Percentiles rank a stretch among this genome's conserved stretches.
Evolutionary conservation across 2,329 filamentous ascomycete species (phyloP).

Genomic region (Ophiocordyceps camponoti-floridani): DNA sequence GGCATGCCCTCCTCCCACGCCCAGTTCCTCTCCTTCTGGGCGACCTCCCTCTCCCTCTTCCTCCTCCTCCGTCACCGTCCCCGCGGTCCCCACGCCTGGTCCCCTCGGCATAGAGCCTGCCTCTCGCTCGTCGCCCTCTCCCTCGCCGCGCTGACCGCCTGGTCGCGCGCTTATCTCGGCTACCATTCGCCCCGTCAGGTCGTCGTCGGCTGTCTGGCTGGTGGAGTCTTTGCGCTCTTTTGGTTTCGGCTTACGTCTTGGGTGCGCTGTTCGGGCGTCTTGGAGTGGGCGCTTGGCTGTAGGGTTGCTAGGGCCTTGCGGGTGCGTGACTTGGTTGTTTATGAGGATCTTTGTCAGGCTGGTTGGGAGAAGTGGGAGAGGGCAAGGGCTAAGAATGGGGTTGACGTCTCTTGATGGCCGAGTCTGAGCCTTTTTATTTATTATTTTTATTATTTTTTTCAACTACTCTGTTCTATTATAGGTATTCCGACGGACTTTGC

Average conservation of each 20-base stretch:
- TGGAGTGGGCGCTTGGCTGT: conserved; percentile 55
- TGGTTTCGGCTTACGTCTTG: conserved; percentile 67
- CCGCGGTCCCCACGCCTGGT: conserved; percentile 22
- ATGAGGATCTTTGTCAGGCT: conserved; percentile 76
- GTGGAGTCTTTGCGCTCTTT: conserved; percentile 47
- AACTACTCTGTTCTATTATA: too few relatives aligned
- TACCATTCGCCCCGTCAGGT: conserved; percentile 89
- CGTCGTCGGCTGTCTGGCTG: conserved; percentile 56
- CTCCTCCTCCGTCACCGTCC: conserved; percentile 64
- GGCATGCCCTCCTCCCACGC: conserved; percentile 93
- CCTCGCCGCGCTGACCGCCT: conserved; percentile 52
- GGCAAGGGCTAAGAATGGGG: not conserved
- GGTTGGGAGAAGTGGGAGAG: conserved; percentile 85
- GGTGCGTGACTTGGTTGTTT: conserved; percentile 66
- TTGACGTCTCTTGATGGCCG: too few relatives aligned
- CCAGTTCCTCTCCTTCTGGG: conserved; percentile 88
- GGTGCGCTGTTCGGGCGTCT: conserved; percentile 46
- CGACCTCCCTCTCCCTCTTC: conserved; percentile 68
- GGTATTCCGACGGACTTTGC: too few relatives aligned
- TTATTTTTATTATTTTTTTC: too few relatives aligned
- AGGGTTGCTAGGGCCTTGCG: conserved; percentile 47
- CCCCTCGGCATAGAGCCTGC: conserved; percentile 38
- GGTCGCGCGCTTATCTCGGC: conserved; percentile 73
- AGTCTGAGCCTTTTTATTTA: too few relatives aligned
- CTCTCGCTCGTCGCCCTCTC: conserved; percentile 35